Conservation (phyloP, 106 monocot species). For the Dendrobium catenatum region DNA sequence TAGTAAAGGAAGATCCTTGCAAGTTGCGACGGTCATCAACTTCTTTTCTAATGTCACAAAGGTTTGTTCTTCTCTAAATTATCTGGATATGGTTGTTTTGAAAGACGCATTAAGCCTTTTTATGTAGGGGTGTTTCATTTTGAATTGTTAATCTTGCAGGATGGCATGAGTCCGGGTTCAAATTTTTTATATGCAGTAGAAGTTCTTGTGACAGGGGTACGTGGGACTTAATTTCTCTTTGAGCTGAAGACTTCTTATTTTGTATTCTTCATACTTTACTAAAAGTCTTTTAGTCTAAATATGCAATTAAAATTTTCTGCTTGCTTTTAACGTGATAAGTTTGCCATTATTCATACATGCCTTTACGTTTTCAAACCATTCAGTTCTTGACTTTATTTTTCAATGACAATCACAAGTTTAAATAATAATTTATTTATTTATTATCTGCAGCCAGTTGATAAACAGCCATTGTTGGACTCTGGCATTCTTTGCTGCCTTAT, state of each 20-base stretch:
- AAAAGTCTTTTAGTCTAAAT: not conserved
- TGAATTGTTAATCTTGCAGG: conserved; percentile 37
- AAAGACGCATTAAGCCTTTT: not conserved
- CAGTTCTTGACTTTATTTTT: not conserved
- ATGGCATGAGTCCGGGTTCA: conserved; percentile 72
- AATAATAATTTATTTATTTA: conserved; percentile 8
- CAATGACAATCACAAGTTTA: not conserved
- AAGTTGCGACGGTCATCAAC: conserved; percentile 51
- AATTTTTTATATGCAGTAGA: conserved; percentile 92
- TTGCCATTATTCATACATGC: not conserved
- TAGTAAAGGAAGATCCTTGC: conserved; percentile 54
- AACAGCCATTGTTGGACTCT: conserved; percentile 95
- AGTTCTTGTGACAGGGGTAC: conserved; percentile 91
- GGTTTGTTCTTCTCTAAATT: conserved; percentile 24
- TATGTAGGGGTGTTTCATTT: not conserved
- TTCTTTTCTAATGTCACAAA: conserved; percentile 79
- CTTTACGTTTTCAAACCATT: not conserved
- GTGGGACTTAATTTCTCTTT: conserved; percentile 5
- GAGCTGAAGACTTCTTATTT: not conserved
- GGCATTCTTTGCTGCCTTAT: conserved; percentile 96
- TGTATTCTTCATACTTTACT: not conserved
- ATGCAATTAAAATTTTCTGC: not conserved
- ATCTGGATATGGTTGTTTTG: not conserved
- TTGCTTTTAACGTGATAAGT: not conserved
- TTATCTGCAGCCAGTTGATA: conserved; percentile 66